A percentile compares a stretch with the other conserved stretches of the same genome.
Conservation (phyloP, 106 monocot species). For the Alisma plantagoaquatica region DNA sequence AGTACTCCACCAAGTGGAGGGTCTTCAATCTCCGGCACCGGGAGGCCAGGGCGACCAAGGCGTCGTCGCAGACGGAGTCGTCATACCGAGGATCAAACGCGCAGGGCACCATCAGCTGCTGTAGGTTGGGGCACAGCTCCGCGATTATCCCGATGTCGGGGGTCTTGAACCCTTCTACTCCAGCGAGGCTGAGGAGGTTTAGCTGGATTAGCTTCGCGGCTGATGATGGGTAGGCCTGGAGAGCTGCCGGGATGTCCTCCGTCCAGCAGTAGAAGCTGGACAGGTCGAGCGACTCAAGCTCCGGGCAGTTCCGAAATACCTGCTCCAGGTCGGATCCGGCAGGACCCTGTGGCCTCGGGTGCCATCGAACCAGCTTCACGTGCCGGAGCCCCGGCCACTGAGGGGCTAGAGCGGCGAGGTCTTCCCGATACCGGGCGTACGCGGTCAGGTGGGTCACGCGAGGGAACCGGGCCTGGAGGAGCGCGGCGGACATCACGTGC, state of each 20-base stretch:
- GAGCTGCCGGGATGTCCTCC: slow-evolving; percentile 63
- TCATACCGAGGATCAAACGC: slow-evolving; percentile 65
- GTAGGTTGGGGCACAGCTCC: slow-evolving; percentile 43
- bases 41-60: slow-evolving; percentile 34
- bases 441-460: slow-evolving; percentile 33
- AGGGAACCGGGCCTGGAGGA: slow-evolving; percentile 56
- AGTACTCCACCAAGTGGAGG: slow-evolving; percentile 57
- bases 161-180: slow-evolving; percentile 57
- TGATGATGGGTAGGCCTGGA: slow-evolving; percentile 10
- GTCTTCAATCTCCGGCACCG: slow-evolving; percentile 40
- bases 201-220: slow-evolving; percentile 34
- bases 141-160: slow-evolving; percentile 37
- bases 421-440: slow-evolving; percentile 52
- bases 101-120: slow-evolving; percentile 38
- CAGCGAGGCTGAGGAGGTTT: slow-evolving; percentile 38
- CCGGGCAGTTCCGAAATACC: slow-evolving; percentile 32
- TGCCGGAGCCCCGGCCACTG: slow-evolving; percentile 34
- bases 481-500: slow-evolving; percentile 2
- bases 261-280: slow-evolving; percentile 92
- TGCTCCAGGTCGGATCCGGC: slow-evolving; percentile 47
- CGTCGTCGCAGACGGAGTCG: slow-evolving; percentile 53
- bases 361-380: slow-evolving; percentile 76
- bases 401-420: slow-evolving; percentile 25
- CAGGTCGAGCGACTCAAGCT: slow-evolving; percentile 49
- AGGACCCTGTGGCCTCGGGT: slow-evolving; percentile 46